A percentile compares a stretch with the other conserved stretches of the same genome.
These are phyloP conservation scores for Aciculoconidium aculeatum DNA, from an alignment of 805 yeast species.

Conservation along the genomic window DNA sequence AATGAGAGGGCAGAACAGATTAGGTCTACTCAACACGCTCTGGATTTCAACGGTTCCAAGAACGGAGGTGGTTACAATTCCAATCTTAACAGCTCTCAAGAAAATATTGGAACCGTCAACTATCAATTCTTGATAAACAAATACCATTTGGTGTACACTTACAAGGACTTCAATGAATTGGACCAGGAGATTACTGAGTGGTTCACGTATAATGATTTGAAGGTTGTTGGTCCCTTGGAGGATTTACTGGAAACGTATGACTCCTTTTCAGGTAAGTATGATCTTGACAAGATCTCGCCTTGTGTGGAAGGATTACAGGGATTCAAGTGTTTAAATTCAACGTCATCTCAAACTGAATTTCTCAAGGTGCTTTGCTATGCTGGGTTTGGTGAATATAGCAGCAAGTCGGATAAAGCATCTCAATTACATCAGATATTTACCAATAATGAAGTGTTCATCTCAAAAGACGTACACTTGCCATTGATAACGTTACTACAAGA, in stretches of 20 bases:
- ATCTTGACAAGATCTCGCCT: no score
- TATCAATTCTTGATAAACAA: constrained; percentile 27
- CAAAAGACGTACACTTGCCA: constrained; percentile 5
- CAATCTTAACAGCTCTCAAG: constrained; percentile 6
- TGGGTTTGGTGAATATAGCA: constrained; percentile 20
- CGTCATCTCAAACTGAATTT: constrained; percentile 1
- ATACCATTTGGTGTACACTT: constrained; percentile 24
- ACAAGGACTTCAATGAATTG: constrained; percentile 22
- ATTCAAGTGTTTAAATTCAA: no score
- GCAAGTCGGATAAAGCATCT: constrained; percentile 8
- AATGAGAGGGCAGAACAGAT: constrained; percentile 39
- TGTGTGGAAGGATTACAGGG: no score
- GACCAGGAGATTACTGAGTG: constrained; percentile 31
- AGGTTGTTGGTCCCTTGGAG: constrained; percentile 15
- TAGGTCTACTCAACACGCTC: constrained; percentile 8
- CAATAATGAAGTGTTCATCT: constrained; percentile 8
- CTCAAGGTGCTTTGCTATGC: constrained; percentile 18
- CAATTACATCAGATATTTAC: constrained; percentile 13
- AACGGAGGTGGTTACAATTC: constrained; percentile 1
- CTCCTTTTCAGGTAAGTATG: constrained; percentile 4
- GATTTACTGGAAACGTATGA: constrained; percentile 7
- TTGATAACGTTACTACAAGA: constrained; percentile 1
- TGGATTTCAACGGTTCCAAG: constrained; percentile 4
- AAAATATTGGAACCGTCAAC: constrained; percentile 11
- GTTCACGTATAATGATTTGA: constrained; percentile 31